phyloP scores from a whole-genome alignment of 148 eudicot genomes.

The Limonium bicolor region DNA sequence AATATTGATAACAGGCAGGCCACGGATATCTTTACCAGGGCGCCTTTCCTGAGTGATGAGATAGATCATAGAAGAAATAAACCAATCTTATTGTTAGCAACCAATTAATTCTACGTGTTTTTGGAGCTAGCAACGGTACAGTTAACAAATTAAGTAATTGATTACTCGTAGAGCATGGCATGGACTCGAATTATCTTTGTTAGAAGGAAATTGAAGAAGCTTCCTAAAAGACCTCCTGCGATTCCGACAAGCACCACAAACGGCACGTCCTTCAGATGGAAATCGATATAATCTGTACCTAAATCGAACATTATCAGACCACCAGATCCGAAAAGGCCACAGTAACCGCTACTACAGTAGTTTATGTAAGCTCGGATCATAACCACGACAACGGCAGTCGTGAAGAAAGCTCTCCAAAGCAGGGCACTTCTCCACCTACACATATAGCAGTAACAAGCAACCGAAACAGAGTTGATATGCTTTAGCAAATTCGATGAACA shows the following conservation, averaged over 20 bases:
- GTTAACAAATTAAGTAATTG: neutral
- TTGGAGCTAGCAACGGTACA: no score
- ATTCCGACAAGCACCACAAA: conserved; percentile 62
- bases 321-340: conserved; percentile 88
- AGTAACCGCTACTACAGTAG: conserved; percentile 63
- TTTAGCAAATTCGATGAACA: no score
- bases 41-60: conserved; percentile 48
- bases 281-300: conserved; percentile 36
- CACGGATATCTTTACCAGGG: conserved; percentile 30
- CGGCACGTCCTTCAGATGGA: conserved; percentile 61
- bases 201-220: conserved; percentile 51
- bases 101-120: no score
- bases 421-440: conserved; percentile 96
- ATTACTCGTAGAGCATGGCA: conserved; percentile 46
- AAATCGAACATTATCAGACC: conserved; percentile 89
- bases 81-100: no score
- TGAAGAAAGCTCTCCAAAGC: conserved; percentile 84
- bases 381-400: conserved; percentile 68
- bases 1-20: conserved; percentile 57
- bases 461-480: conserved; percentile 5
- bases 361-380: conserved; percentile 72
- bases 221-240: conserved; percentile 61
- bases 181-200: conserved; percentile 49
- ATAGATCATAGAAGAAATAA: no score
- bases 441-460: no score